Conservation (phyloP, 169 alveolate genomes). For the Theileria equi region DNA sequence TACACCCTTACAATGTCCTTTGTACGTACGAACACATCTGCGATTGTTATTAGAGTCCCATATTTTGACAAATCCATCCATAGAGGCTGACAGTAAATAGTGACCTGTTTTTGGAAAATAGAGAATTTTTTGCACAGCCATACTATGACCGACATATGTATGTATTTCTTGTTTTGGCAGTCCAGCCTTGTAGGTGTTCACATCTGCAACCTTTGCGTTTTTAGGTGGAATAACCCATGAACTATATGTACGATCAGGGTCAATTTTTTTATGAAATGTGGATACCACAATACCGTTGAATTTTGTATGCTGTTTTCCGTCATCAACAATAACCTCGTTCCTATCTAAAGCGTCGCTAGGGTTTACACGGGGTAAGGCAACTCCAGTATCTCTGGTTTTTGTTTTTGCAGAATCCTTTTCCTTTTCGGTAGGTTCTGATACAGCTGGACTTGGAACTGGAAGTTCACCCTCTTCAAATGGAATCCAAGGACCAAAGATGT, state of each 20-base stretch:
- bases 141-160: slow-evolving; percentile 90
- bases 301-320: slow-evolving; percentile 42
- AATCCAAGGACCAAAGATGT: slow-evolving; percentile 59
- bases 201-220: slow-evolving; percentile 18
- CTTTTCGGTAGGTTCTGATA: neutral
- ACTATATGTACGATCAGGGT: slow-evolving; percentile 1
- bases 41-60: slow-evolving; percentile 91
- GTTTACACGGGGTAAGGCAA: slow-evolving; percentile 3
- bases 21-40: slow-evolving; percentile 89
- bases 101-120: slow-evolving; percentile 94
- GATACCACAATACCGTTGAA: slow-evolving; percentile 50
- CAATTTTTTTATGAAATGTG: slow-evolving; percentile 47
- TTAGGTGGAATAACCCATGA: slow-evolving; percentile 42
- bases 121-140: slow-evolving; percentile 89
- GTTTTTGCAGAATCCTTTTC: neutral
- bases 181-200: slow-evolving; percentile 22
- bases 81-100: slow-evolving; percentile 87
- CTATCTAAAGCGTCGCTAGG: slow-evolving; percentile 39
- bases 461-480: slow-evolving; percentile 56
- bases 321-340: slow-evolving; percentile 41
- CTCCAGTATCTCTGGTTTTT: slow-evolving; percentile 1
- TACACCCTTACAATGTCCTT: slow-evolving; percentile 94
- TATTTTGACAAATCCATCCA: slow-evolving; percentile 90
- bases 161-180: slow-evolving; percentile 90
- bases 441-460: slow-evolving; percentile 26